phyloP scores from a whole-genome alignment of 257 asterid species.

The Fraxinus quadrangulata region DNA sequence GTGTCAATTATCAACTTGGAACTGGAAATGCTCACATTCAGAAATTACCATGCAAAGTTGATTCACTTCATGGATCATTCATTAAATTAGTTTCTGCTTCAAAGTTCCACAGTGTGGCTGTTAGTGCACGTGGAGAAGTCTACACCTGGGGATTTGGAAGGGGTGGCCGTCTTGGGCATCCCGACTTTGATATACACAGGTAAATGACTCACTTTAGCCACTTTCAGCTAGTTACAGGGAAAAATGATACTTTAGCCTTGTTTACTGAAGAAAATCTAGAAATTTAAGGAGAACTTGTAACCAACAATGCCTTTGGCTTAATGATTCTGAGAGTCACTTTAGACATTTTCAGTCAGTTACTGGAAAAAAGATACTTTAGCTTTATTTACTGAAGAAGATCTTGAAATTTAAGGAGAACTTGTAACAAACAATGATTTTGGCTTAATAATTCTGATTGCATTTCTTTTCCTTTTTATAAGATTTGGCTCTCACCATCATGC shows the following conservation, averaged over 20 bases:
- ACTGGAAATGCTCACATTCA: slow-evolving; percentile 98
- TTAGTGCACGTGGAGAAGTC: slow-evolving; percentile 79
- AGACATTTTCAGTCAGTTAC: not conserved
- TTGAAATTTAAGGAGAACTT: not conserved
- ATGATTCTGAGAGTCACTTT: not conserved
- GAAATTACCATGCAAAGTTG: slow-evolving; percentile 95
- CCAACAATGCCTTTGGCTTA: not conserved
- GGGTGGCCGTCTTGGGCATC: slow-evolving; percentile 99
- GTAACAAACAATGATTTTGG: not conserved
- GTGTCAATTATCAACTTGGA: slow-evolving; percentile 98
- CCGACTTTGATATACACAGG: slow-evolving; percentile 98
- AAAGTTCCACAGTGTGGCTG: slow-evolving; percentile 96
- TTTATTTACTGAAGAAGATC: not conserved
- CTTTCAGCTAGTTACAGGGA: not conserved
- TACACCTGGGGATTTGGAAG: slow-evolving; percentile 99
- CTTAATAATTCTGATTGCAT: not conserved
- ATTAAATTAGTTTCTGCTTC: slow-evolving; percentile 80
- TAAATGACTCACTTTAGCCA: slow-evolving; percentile 26
- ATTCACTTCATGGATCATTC: slow-evolving; percentile 71
- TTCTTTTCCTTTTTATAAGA: not conserved
- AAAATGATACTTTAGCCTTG: not conserved
- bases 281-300: not conserved
- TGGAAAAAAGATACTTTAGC: not conserved
- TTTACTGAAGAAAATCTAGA: not conserved
- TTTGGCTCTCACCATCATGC: not conserved